phyloP scores from a whole-genome alignment of 2,329 filamentous ascomycete genomes.

The Rosellinia necatrix region DNA sequence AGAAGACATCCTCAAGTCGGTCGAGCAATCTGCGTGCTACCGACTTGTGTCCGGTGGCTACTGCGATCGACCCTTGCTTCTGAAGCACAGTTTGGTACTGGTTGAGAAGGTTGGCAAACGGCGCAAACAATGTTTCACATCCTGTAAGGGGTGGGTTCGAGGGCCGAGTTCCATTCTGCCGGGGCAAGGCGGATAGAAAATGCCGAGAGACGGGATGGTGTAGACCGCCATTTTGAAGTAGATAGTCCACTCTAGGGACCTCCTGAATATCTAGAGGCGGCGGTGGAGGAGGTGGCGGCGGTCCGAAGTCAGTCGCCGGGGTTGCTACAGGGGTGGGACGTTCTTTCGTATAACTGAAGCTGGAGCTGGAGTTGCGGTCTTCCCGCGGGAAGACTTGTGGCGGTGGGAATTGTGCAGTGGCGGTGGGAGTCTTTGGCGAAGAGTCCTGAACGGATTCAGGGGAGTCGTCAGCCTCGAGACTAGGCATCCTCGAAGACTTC shows the following conservation, averaged over 20 bases:
- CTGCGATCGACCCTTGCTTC: slow-evolving; percentile 87
- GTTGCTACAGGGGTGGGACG: slow-evolving; percentile 47
- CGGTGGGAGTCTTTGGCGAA: slow-evolving; percentile 65
- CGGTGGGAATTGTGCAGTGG: slow-evolving; percentile 56
- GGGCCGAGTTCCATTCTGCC: slow-evolving; percentile 59
- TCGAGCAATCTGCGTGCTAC: slow-evolving; percentile 90
- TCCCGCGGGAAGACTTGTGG: slow-evolving; percentile 48
- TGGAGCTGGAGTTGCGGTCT: slow-evolving; percentile 44
- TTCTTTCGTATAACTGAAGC: slow-evolving; percentile 45
- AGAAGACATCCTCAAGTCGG: slow-evolving; percentile 91
- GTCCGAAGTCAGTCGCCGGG: slow-evolving; percentile 49
- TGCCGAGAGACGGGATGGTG: slow-evolving; percentile 71
- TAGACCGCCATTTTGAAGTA: slow-evolving; percentile 86
- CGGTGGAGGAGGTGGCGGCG: slow-evolving; percentile 64
- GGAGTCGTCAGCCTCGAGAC: slow-evolving; percentile 54
- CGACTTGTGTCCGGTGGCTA: slow-evolving; percentile 92
- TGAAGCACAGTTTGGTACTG: slow-evolving; percentile 82
- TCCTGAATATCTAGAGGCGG: slow-evolving; percentile 73
- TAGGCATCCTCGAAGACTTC: slow-evolving; percentile 37
- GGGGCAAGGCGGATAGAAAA: slow-evolving; percentile 69
- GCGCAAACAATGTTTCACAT: slow-evolving; percentile 76
- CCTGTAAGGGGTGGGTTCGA: slow-evolving; percentile 69
- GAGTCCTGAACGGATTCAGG: slow-evolving; percentile 56
- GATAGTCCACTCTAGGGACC: slow-evolving; percentile 85
- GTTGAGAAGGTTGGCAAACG: slow-evolving; percentile 81